A percentile compares a stretch with the other conserved stretches of the same genome.
These are phyloP conservation scores for Lactarius quietus DNA, from an alignment of 768 basidiomycete species.

Conservation along the genomic window DNA sequence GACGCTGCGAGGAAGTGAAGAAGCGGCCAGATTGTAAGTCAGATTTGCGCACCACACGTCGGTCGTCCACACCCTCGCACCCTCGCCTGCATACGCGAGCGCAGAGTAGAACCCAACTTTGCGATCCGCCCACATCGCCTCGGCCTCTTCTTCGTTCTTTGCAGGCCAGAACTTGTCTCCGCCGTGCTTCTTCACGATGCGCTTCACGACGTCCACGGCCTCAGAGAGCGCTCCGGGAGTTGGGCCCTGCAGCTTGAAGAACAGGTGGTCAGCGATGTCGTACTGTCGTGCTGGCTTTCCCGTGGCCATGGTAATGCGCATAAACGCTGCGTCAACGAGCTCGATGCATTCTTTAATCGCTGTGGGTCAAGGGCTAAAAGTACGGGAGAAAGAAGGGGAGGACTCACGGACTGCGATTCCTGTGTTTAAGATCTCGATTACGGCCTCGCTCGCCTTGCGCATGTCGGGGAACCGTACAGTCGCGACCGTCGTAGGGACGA, in stretches of 20 bases:
- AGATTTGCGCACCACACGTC: conserved; percentile 60
- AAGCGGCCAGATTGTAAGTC: too few species aligned
- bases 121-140: conserved; percentile 67
- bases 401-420: conserved; percentile 73
- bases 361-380: neutral
- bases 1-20: conserved; percentile 37
- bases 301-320: conserved; percentile 56
- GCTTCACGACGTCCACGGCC: conserved; percentile 54
- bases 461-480: conserved; percentile 79
- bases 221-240: conserved; percentile 56
- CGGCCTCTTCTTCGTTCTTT: conserved; percentile 57
- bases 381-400: neutral
- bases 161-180: conserved; percentile 68
- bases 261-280: conserved; percentile 54
- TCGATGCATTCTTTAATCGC: conserved; percentile 69
- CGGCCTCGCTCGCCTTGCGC: conserved; percentile 68
- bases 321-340: conserved; percentile 68
- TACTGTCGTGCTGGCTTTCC: conserved; percentile 38
- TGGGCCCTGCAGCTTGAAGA: conserved; percentile 85
- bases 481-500: conserved; percentile 79
- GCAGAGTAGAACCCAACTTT: conserved; percentile 62
- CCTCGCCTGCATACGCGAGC: conserved; percentile 50
- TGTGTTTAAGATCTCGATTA: conserved; percentile 63
- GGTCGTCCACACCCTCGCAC: conserved; percentile 60
- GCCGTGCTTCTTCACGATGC: conserved; percentile 59